These are phyloP conservation scores for Solanum pimpinellifolium DNA, from an alignment of 257 asterid species.

Conservation along the genomic window DNA sequence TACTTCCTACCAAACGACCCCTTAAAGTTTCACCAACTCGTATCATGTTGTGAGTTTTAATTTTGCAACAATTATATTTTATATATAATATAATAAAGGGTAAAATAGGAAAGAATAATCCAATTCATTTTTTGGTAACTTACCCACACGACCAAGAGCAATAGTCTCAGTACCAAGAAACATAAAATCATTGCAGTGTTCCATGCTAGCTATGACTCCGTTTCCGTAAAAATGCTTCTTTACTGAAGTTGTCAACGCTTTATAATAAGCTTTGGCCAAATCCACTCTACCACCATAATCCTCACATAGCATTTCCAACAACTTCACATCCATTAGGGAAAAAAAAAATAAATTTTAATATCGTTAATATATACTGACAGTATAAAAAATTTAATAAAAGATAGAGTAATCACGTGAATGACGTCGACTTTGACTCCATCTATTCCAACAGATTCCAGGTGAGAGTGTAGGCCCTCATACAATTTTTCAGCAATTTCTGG, in stretches of 20 bases:
- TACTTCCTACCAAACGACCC: no score
- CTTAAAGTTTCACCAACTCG: not conserved
- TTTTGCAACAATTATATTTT: not conserved
- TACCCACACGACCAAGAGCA: slow-evolving; percentile 88
- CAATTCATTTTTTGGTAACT: not conserved
- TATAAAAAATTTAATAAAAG: not conserved
- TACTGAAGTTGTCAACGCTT: slow-evolving; percentile 57
- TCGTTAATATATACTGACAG: no score
- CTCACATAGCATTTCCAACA: slow-evolving; percentile 84
- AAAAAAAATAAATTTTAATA: not conserved
- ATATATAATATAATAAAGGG: not conserved
- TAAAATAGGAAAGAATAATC: not conserved
- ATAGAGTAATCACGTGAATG: slow-evolving; percentile 45
- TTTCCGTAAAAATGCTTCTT: slow-evolving; percentile 83
- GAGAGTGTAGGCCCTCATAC: slow-evolving; percentile 85
- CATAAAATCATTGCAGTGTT: slow-evolving; percentile 95
- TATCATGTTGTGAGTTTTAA: not conserved
- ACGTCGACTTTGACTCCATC: slow-evolving; percentile 96
- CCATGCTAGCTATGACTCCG: slow-evolving; percentile 97
- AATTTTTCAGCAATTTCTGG: slow-evolving; percentile 51
- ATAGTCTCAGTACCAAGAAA: slow-evolving; percentile 83
- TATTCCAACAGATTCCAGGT: slow-evolving; percentile 71
- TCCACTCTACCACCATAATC: slow-evolving; percentile 88
- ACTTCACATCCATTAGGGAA: slow-evolving; percentile 7
- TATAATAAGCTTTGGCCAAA: slow-evolving; percentile 73